phyloP scores from a whole-genome alignment of 768 basidiomycete genomes.

The Suillus paluster region DNA sequence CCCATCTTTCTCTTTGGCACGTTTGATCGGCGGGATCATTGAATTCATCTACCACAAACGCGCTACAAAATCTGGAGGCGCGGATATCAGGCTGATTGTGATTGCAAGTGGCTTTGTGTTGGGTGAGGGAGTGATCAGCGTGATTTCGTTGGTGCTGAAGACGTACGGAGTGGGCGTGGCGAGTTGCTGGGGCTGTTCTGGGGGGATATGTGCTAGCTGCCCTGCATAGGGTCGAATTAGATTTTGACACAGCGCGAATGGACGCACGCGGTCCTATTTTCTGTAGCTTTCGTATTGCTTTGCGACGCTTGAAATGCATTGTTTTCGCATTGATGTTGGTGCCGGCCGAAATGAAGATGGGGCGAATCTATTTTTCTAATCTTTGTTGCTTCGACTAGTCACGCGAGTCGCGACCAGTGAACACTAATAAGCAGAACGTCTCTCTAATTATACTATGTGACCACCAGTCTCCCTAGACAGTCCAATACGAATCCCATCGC shows the following conservation, averaged over 20 bases:
- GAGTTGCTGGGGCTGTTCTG: constrained; percentile 89
- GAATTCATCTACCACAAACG: constrained; percentile 71
- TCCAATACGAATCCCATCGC: too few relatives aligned
- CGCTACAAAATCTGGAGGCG: constrained; percentile 49
- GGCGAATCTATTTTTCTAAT: too few relatives aligned
- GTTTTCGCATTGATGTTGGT: too few relatives aligned
- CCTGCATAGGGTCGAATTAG: constrained; percentile 48
- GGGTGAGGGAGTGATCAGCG: constrained; percentile 90
- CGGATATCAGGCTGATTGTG: constrained; percentile 79
- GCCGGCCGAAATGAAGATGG: too few relatives aligned
- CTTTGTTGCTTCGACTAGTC: too few relatives aligned
- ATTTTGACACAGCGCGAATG: background rate
- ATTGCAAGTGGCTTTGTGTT: constrained; percentile 95
- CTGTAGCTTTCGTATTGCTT: constrained; percentile 5
- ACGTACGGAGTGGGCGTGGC: constrained; percentile 73
- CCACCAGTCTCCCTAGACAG: too few relatives aligned
- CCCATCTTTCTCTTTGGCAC: constrained; percentile 91
- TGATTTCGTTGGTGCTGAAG: constrained; percentile 75
- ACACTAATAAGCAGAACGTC: too few relatives aligned
- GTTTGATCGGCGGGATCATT: constrained; percentile 84
- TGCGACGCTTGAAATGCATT: background rate
- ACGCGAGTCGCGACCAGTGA: too few relatives aligned
- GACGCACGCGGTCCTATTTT: background rate
- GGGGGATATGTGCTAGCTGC: constrained; percentile 75
- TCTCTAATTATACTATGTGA: too few relatives aligned